Evolutionary conservation across 306 rosid species (phyloP), one percentile per base, ranked within the genome.

Genomic region (Cicer pinnatifidum): DNA sequence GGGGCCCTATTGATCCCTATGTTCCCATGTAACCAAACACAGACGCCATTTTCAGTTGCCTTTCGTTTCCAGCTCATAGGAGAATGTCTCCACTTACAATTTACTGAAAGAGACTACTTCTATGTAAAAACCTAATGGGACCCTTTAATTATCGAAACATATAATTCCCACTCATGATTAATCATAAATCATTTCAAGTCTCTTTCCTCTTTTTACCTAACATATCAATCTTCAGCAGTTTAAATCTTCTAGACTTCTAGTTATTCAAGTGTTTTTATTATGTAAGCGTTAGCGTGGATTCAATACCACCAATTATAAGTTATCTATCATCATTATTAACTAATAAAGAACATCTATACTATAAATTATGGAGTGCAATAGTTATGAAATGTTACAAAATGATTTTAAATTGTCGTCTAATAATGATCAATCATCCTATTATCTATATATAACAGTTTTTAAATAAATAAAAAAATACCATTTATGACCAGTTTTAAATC

Each of bases 11-110:
- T 51, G 72, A 77, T 72, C 76, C 43, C 2, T 6, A 19, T 82
- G 85, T 78, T 77, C 44, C 85, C 80, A 78, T 78, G 52, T 60
- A 53, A 56, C 73, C 62, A 72, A 72, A 78, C 85, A 82, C 67
- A 41, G 41, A 65, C 79, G 61, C 82, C 81, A 81, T 75, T 81
- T 59, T 44, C 13, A 16, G 37, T 56, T 57, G 20, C 63, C 68
- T 72, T 72, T 72, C 74, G 1, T 72, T 52, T 63, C 72, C 72
- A 50, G 15, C 13, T 52, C 63, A 9, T 10, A 67, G 13, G 15
- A 15, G 57, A 12, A 16, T 79, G 74, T 56, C 38, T 65, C 64
- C 28, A 46, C 39, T 69, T 69, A 11, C 47, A 50, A 61, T 13
- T 43, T 64, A 56, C 64, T 6, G 7, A 57, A 52, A 37, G 28